These are phyloP conservation scores for Angomonas deanei DNA, from an alignment of 208 protist species.

Conservation along the genomic window DNA sequence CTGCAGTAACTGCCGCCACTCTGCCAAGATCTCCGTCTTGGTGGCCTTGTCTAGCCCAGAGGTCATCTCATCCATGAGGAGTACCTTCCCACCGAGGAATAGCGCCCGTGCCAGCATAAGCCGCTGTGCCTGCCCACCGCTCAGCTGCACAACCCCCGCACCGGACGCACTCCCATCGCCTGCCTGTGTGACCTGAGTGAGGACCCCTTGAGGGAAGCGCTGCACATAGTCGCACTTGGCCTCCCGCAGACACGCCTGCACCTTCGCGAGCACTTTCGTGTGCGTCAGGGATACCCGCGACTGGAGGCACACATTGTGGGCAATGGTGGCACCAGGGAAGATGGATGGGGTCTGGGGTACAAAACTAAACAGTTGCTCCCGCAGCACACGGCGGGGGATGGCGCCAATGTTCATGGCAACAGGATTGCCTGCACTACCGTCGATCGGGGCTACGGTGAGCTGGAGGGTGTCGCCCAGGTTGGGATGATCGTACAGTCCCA, in stretches of 20 bases:
- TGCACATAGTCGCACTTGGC: constrained; percentile 59
- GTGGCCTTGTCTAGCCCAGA: constrained; percentile 52
- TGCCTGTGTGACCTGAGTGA: constrained; percentile 46
- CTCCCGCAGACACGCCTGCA: constrained; percentile 29
- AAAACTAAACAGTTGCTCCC: constrained; percentile 52
- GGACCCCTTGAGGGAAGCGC: constrained; percentile 50
- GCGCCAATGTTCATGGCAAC: constrained; percentile 11
- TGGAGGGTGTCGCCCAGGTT: constrained; percentile 6
- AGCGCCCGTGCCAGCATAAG: constrained; percentile 77
- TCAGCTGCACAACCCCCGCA: constrained; percentile 41
- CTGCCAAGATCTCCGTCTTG: constrained; percentile 31
- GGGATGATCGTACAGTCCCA: constrained; percentile 41
- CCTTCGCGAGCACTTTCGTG: constrained; percentile 23
- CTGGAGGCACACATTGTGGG: constrained; percentile 74
- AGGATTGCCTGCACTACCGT: background rate
- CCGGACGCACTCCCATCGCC: constrained; percentile 15
- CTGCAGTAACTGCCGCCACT: constrained; percentile 42
- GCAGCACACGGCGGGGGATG: constrained; percentile 35
- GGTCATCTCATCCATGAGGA: constrained; percentile 80
- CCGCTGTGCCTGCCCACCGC: constrained; percentile 62
- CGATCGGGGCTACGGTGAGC: constrained; percentile 2
- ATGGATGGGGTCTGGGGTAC: constrained; percentile 66
- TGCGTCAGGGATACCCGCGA: constrained; percentile 44
- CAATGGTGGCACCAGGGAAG: constrained; percentile 64
- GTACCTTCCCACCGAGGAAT: constrained; percentile 32